phyloP scores from a whole-genome alignment of 2,329 filamentous ascomycete genomes.

The Chaetomium sp. region DNA sequence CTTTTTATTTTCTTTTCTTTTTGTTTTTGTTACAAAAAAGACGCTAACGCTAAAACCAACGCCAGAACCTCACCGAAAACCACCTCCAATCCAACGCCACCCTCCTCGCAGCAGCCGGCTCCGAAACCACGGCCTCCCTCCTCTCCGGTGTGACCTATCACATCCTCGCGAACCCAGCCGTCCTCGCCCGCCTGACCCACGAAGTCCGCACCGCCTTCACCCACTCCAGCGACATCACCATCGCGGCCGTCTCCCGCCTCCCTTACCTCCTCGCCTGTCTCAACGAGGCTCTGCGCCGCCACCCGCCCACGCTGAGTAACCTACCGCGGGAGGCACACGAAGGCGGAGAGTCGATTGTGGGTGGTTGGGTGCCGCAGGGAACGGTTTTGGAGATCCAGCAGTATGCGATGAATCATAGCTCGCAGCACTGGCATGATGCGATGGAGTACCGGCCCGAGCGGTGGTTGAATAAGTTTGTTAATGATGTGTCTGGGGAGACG shows the following conservation, averaged over 20 bases:
- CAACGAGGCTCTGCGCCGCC: conserved; percentile 31
- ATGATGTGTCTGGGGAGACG: not conserved
- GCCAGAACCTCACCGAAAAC: conserved; percentile 10
- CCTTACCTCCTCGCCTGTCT: conserved; percentile 32
- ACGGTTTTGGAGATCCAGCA: conserved; percentile 38
- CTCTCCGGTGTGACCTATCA: conserved; percentile 35
- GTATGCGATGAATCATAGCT: conserved; percentile 37
- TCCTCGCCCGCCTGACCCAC: conserved; percentile 31
- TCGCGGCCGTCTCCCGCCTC: conserved; percentile 23
- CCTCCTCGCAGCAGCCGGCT: conserved; percentile 38
- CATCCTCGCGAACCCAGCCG: conserved; percentile 33
- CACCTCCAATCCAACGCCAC: conserved; percentile 18
- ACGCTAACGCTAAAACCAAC: not conserved
- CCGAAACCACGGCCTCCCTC: conserved; percentile 45
- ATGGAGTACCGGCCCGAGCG: conserved; percentile 42
- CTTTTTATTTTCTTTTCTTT: too few relatives aligned
- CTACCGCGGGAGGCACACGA: conserved; percentile 27
- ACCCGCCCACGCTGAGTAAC: conserved; percentile 27
- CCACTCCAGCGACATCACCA: conserved; percentile 28
- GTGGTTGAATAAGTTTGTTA: conserved; percentile 29
- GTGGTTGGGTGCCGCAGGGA: conserved; percentile 29
- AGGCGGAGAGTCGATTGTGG: conserved; percentile 29
- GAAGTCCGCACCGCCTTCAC: conserved; percentile 39
- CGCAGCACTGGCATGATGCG: conserved; percentile 39
- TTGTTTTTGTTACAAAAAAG: too few relatives aligned